Evolutionary conservation across 108 stramenopile genomes (phyloP).

Genomic region (Pseudonitzschia multiseries): DNA sequence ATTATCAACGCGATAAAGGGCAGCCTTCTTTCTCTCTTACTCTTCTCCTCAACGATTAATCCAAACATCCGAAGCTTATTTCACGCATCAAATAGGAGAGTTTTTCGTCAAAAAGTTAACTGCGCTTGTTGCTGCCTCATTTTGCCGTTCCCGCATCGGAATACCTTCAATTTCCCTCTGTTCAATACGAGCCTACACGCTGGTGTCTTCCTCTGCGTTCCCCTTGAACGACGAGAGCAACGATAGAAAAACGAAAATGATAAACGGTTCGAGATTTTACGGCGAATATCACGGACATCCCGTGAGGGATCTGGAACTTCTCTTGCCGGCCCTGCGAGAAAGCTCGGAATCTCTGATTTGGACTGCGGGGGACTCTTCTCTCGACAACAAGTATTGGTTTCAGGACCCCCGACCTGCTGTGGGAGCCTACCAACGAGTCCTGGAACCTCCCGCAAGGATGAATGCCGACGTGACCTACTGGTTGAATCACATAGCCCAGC

Average conservation of each 20-base stretch:
- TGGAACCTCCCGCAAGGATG: constrained; percentile 55
- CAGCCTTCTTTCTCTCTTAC: no score
- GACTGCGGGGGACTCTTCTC: constrained; percentile 70
- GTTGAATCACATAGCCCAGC: constrained; percentile 50
- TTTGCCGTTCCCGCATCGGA: no score
- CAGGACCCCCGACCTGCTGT: constrained; percentile 53
- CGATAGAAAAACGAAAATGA: background rate
- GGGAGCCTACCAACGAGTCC: constrained; percentile 49
- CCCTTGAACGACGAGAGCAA: no score
- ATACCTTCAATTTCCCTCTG: no score
- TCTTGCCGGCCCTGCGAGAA: constrained; percentile 59
- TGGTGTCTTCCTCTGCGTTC: no score
- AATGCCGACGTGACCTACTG: constrained; percentile 81
- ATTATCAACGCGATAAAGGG: no score
- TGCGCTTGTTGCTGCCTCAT: no score
- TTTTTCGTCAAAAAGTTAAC: no score
- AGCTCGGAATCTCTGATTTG: constrained; percentile 59
- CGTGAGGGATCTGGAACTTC: constrained; percentile 46
- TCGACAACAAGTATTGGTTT: constrained; percentile 88
- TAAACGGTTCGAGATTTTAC: constrained; percentile 44
- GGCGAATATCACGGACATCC: constrained; percentile 76
- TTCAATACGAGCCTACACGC: no score
- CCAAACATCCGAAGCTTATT: no score
- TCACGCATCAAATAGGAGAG: no score
- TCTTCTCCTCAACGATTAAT: no score